Conservation (phyloP, 1,139 yeast genomes). For the Yamadazyma diospyri region DNA sequence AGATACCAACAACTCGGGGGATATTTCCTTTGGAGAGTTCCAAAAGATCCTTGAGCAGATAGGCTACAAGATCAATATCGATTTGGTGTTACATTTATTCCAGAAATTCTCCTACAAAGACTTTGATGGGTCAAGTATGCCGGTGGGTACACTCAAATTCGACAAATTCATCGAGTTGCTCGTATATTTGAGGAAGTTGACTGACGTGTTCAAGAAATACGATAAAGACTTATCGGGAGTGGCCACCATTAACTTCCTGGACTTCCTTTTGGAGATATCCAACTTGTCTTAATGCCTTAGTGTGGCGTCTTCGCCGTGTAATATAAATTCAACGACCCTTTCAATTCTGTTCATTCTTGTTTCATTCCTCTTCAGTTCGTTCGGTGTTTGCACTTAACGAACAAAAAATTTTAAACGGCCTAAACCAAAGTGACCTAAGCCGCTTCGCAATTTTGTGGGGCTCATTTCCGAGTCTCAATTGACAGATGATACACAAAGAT, state of each 20-base stretch:
- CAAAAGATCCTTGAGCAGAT: conserved; percentile 65
- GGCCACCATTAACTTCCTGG: conserved; percentile 74
- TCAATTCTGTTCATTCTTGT: too few species aligned
- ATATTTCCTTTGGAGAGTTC: conserved; percentile 65
- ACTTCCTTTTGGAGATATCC: conserved; percentile 65
- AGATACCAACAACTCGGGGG: conserved; percentile 58
- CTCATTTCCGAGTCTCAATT: too few species aligned
- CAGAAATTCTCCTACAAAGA: conserved; percentile 51
- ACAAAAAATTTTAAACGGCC: too few species aligned
- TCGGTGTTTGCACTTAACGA: too few species aligned
- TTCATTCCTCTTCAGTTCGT: too few species aligned
- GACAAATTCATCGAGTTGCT: conserved; percentile 81
- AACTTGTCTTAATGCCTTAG: conserved; percentile 18
- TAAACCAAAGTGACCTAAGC: too few species aligned
- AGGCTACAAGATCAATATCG: conserved; percentile 64
- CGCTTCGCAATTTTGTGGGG: too few species aligned
- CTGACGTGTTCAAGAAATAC: conserved; percentile 75
- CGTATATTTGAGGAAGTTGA: conserved; percentile 71
- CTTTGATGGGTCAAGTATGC: conserved; percentile 26
- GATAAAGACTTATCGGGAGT: conserved; percentile 75
- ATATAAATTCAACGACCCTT: conserved; percentile 1
- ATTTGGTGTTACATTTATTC: conserved; percentile 59
- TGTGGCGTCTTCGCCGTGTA: conserved; percentile 1
- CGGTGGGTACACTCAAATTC: conserved; percentile 62
- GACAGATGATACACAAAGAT: too few species aligned